These are phyloP conservation scores for Angomonas deanei DNA, from an alignment of 208 protist species.

Conservation along the genomic window DNA sequence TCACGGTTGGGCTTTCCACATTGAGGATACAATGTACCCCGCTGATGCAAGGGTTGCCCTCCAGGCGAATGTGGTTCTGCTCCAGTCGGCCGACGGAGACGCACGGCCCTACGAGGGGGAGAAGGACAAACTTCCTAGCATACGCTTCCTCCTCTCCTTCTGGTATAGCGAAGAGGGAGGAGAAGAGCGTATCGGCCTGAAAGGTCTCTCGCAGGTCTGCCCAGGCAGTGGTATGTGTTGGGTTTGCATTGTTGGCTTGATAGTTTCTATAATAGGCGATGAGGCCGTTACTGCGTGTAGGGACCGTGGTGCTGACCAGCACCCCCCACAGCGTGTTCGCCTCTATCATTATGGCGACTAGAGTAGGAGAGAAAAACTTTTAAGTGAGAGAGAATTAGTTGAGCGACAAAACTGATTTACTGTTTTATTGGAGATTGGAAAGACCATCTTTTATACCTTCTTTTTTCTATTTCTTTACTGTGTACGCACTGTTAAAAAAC, in stretches of 20 bases:
- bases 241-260: too few species aligned
- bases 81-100: conserved; percentile 30
- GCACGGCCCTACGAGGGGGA: conserved; percentile 16
- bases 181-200: neutral
- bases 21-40: conserved; percentile 36
- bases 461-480: neutral
- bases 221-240: too few species aligned
- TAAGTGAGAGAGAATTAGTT: too few species aligned
- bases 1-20: neutral
- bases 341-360: neutral
- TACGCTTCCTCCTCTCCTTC: neutral
- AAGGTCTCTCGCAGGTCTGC: neutral
- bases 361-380: neutral
- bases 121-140: conserved; percentile 8
- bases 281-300: neutral
- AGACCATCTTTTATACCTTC: neutral
- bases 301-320: neutral
- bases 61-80: conserved; percentile 29
- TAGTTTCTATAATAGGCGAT: neutral
- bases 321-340: neutral
- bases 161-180: neutral
- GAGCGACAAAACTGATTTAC: too few species aligned
- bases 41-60: conserved; percentile 46
- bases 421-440: too few species aligned
- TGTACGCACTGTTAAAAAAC: too few species aligned